Evolutionary conservation across 2,329 filamentous ascomycete genomes (phyloP).

Genomic region (Leptographium galeiforme): DNA sequence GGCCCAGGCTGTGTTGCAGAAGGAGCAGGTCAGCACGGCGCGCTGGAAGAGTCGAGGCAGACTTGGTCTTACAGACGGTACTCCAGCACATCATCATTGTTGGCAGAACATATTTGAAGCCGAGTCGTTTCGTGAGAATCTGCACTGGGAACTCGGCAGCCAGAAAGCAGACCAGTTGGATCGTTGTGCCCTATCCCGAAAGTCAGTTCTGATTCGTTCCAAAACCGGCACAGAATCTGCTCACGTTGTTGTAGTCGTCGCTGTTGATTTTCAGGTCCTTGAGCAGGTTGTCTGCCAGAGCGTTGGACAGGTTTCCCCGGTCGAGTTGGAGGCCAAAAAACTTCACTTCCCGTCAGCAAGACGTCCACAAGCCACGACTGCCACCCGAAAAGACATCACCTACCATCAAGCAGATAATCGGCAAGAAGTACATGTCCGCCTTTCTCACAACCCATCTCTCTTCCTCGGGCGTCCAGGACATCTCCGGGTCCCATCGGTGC

Average conservation of each 20-base stretch:
- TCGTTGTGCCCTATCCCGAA: constrained; percentile 29
- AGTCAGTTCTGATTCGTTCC: not conserved
- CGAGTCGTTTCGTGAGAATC: constrained; percentile 41
- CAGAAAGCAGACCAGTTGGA: constrained; percentile 40
- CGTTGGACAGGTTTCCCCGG: constrained; percentile 49
- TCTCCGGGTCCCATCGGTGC: constrained; percentile 26
- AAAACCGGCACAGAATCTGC: constrained; percentile 5
- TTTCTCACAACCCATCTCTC: constrained; percentile 43
- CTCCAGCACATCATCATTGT: constrained; percentile 38
- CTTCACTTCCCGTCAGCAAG: constrained; percentile 11
- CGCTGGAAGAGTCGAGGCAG: not conserved
- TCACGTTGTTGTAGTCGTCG: constrained; percentile 41
- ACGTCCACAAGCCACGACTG: not conserved
- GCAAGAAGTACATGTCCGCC: constrained; percentile 27
- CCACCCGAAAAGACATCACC: not conserved
- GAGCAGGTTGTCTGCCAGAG: constrained; percentile 48
- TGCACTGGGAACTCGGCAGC: constrained; percentile 45
- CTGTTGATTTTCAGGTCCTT: constrained; percentile 32
- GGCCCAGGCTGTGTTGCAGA: constrained; percentile 17
- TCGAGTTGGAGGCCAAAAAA: constrained; percentile 54
- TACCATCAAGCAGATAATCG: constrained; percentile 24
- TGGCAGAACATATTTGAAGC: constrained; percentile 42
- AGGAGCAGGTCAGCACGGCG: constrained; percentile 21
- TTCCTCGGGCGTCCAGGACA: constrained; percentile 40
- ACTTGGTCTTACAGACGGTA: constrained; percentile 23